Evolutionary conservation across 805 yeast species (phyloP).

Genomic region (Kuraishia hungarica): DNA sequence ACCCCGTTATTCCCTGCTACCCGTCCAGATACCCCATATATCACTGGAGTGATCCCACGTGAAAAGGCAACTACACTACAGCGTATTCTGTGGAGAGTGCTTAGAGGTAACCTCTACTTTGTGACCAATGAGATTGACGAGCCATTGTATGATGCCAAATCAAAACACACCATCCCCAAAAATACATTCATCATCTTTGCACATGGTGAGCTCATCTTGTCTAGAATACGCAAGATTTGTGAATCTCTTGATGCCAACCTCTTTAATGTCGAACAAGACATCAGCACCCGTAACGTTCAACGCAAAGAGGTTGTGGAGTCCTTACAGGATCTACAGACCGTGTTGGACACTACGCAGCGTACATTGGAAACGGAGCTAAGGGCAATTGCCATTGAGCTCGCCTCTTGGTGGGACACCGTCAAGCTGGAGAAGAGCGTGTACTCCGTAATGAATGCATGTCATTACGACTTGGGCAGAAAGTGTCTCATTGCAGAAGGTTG

Average conservation of each 20-base stretch:
- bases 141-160: constrained; percentile 53
- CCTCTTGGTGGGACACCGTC: constrained; percentile 46
- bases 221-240: constrained; percentile 72
- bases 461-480: constrained; percentile 58
- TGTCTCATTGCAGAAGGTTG: constrained; percentile 69
- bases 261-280: constrained; percentile 46
- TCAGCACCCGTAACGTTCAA: constrained; percentile 27
- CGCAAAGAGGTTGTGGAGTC: constrained; percentile 36
- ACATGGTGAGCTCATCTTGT: constrained; percentile 72
- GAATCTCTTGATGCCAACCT: constrained; percentile 85
- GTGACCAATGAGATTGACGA: constrained; percentile 66
- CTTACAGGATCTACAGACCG: constrained; percentile 42
- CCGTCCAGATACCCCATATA: constrained; percentile 22
- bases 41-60: constrained; percentile 78
- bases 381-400: constrained; percentile 54
- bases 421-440: constrained; percentile 51
- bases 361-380: constrained; percentile 58
- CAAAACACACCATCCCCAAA: constrained; percentile 54
- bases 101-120: constrained; percentile 86
- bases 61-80: constrained; percentile 63
- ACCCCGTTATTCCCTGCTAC: not conserved
- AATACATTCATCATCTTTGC: constrained; percentile 84
- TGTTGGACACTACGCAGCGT: constrained; percentile 37
- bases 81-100: constrained; percentile 82
- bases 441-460: constrained; percentile 54